A percentile compares a stretch with the other conserved stretches of the same genome.
These are phyloP conservation scores for Curvularia hawaiiensis DNA, from an alignment of 2,329 filamentous ascomycete genomes.

Conservation along the genomic window DNA sequence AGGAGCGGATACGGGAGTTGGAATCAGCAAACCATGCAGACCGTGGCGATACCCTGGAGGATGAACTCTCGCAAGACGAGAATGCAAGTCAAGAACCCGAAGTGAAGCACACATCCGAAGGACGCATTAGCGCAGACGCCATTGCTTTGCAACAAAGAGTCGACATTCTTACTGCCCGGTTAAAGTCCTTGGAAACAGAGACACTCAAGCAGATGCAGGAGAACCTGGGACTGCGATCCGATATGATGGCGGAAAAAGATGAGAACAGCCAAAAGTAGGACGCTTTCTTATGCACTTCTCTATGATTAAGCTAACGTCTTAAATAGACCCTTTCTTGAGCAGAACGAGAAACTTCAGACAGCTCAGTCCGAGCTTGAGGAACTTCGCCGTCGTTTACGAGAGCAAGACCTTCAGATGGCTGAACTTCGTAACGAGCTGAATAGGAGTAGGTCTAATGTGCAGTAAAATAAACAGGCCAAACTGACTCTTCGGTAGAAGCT, in stretches of 20 bases:
- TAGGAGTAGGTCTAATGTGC: slow-evolving; percentile 29
- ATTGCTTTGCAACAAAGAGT: slow-evolving; percentile 49
- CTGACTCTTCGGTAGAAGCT: slow-evolving; percentile 26
- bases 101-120: slow-evolving; percentile 26
- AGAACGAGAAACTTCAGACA: slow-evolving; percentile 46
- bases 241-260: slow-evolving; percentile 45
- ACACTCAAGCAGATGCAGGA: slow-evolving; percentile 51
- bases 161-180: slow-evolving; percentile 44
- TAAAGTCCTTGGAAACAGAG: slow-evolving; percentile 47
- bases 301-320: not conserved
- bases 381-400: slow-evolving; percentile 40
- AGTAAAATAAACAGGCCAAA: not conserved
- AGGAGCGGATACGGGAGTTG: slow-evolving; percentile 51
- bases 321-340: slow-evolving; percentile 45
- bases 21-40: slow-evolving; percentile 40
- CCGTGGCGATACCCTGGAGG: slow-evolving; percentile 46
- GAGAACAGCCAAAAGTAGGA: slow-evolving; percentile 42
- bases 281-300: not conserved
- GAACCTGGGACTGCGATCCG: slow-evolving; percentile 45
- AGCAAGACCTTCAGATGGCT: slow-evolving; percentile 44
- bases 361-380: slow-evolving; percentile 44
- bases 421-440: slow-evolving; percentile 46
- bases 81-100: slow-evolving; percentile 32
- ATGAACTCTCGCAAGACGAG: slow-evolving; percentile 47
- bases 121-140: slow-evolving; percentile 37